These are phyloP conservation scores for Aureobasidium lini DNA, from an alignment of 2,329 filamentous ascomycete species.

Conservation along the genomic window DNA sequence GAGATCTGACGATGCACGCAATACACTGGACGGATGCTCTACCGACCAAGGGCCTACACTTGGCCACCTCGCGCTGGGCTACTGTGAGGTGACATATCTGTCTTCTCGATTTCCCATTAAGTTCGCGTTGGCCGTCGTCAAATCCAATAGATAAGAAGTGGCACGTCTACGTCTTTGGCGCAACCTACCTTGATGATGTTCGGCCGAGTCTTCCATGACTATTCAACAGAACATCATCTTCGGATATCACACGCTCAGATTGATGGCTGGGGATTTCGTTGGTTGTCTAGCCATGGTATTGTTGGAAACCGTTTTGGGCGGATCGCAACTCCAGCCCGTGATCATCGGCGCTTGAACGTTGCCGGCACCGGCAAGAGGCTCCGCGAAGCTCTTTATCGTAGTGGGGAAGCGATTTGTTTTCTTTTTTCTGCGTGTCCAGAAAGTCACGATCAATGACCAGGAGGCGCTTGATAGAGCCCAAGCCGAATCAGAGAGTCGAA, in stretches of 20 bases:
- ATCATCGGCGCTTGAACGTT: conserved; percentile 2
- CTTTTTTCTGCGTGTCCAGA: not conserved
- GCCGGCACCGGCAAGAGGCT: conserved; percentile 3
- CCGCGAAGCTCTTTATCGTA: not conserved
- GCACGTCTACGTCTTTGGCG: not conserved
- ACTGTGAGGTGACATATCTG: too few relatives aligned
- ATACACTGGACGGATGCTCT: too few relatives aligned
- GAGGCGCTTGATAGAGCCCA: not conserved
- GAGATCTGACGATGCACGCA: too few relatives aligned
- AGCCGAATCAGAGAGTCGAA: not conserved
- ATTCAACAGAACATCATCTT: not conserved
- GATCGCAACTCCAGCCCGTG: not conserved
- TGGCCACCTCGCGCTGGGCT: too few relatives aligned
- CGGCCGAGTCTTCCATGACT: not conserved
- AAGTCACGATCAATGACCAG: not conserved
- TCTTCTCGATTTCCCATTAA: too few relatives aligned
- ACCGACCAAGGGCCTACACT: too few relatives aligned
- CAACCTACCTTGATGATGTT: not conserved
- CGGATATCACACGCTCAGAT: not conserved
- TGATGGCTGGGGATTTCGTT: not conserved
- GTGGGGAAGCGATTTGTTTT: not conserved
- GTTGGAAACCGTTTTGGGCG: not conserved
- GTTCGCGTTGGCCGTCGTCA: not conserved
- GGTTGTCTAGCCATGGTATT: not conserved
- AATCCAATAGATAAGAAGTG: not conserved